These are phyloP conservation scores for Tolypocladium endophyticum DNA, from an alignment of 2,329 filamentous ascomycete genomes.

Conservation along the genomic window DNA sequence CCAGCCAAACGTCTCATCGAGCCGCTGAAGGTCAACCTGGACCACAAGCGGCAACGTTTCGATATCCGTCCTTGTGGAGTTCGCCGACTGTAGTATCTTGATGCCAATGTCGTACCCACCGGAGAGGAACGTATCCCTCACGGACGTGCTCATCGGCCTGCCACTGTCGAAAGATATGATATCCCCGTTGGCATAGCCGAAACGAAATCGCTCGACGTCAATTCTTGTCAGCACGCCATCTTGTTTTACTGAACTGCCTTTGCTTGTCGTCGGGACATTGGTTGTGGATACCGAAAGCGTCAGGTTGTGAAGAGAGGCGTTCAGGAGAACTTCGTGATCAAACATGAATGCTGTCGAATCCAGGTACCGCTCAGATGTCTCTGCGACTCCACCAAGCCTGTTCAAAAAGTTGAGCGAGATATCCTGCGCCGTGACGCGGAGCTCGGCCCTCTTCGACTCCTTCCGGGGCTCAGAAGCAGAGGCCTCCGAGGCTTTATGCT, in stretches of 20 bases:
- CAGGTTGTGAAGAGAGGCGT: constrained; percentile 35
- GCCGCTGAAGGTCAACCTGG: constrained; percentile 62
- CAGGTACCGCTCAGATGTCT: constrained; percentile 35
- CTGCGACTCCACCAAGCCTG: constrained; percentile 39
- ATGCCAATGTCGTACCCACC: constrained; percentile 48
- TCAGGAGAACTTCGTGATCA: constrained; percentile 41
- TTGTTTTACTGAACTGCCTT: constrained; percentile 14
- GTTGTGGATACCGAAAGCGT: constrained; percentile 15
- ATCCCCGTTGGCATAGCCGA: constrained; percentile 52
- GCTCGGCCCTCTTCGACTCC: constrained; percentile 16
- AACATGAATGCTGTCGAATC: constrained; percentile 29
- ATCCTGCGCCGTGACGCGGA: constrained; percentile 36
- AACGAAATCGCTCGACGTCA: constrained; percentile 45
- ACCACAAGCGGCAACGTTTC: constrained; percentile 69
- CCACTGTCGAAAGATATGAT: constrained; percentile 53
- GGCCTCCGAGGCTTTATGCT: constrained; percentile 3
- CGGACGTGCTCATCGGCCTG: constrained; percentile 47
- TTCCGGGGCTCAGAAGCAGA: constrained; percentile 5
- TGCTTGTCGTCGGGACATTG: constrained; percentile 6
- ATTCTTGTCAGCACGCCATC: constrained; percentile 23
- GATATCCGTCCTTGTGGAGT: constrained; percentile 47
- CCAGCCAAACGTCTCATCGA: constrained; percentile 81
- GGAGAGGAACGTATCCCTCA: constrained; percentile 46
- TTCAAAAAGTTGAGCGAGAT: constrained; percentile 47
- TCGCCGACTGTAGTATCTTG: constrained; percentile 34